Evolutionary conservation across 2,329 filamentous ascomycete genomes (phyloP), one percentile per base, ranked within the genome.

Genomic region (Pestalotiopsis sp.): DNA sequence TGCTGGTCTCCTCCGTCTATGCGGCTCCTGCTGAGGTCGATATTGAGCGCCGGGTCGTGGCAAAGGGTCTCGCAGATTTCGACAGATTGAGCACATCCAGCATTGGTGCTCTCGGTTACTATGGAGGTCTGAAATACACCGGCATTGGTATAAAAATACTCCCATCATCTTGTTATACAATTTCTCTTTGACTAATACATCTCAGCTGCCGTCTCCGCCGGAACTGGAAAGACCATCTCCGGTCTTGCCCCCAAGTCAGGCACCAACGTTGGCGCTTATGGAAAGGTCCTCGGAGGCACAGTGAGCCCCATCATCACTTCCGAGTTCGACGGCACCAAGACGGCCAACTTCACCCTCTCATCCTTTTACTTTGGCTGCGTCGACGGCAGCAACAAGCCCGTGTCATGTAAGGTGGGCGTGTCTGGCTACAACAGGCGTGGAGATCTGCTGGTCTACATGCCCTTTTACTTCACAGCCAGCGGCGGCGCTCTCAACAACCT

Each of bases 151-250:
- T 9, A 7, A 4, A 52, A 22, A 22, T 9, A 30, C n/a, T 52
- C 3, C 5, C 3, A 9, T 9, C 17, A n/a, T 1, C 9, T 3
- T 9, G n/a, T n/a, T n/a, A n/a, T n/a, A n/a, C n/a, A n/a, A n/a
- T n/a, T n/a, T 52, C 3, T 7, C 9, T n/a, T n/a, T n/a, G 44
- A 9, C 44, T 44, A 17, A 52, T 52, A 13, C 9, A 52, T 52
- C 17, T n/a, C 14, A 52, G 44, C 14, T 20, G 17, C 44, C 1
- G 44, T 52, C 44, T n/a, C 44, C 17, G 44, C 44, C 22, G 44
- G 44, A 52, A 52, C 44, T 52, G 20, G 44, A n/a, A 52, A n/a
- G 17, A 17, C 17, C 7, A n/a, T 52, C 7, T n/a, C 44, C 10
- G 44, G 44, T 52, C 44, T 52, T 52, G 14, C 14, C 20, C 44